Evolutionary conservation across 345 rosid genomes (phyloP), one percentile per base, ranked within the genome.

Genomic region (Lumnitzera littorea): DNA sequence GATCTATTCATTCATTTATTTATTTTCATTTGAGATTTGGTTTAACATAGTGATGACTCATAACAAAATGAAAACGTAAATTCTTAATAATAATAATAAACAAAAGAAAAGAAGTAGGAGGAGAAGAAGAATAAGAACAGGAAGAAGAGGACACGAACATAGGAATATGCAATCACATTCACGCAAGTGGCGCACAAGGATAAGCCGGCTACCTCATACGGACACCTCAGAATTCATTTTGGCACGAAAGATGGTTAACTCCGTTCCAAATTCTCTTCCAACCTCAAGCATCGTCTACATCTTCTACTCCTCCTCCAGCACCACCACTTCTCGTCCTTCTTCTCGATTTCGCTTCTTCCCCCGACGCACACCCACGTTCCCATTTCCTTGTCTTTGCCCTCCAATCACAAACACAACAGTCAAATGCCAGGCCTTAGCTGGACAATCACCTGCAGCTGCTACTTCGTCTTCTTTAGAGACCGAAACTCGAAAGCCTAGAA

Each of bases 341-440:
- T 23, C 49, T 15, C 46, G 36, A 36, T 51, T 57, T 43, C 63
- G 41, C 58, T 53, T 61, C 51, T 48, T 31, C 31, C 56, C 31
- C 57, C 15, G 55, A 51, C 14, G 27, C 13, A 48, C 43, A 24
- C 10, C 12, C 56, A 29, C 12, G 5, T 8, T 25, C 51, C 29
- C 0, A 11, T 25, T 20, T 0, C 51, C 64, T 53, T 24, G 31
- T 12, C 20, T 2, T 29, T 29, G 3, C 0, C 48, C 24, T 15
- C 20, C 51, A 6, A 52, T 17, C 53, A 53, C 51, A 6, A 52
- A 16, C 53, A 53, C 51, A 16, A 31, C 16, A 9, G 11, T 61
- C 13, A 55, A 14, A 31, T 73, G 77, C 60, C 16, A 50, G 36
- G 70, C 67, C 17, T 53, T 53, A 23, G 63, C 25, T 12, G 0